Base-by-base conservation (phyloP, 257 asterid species). In the Knoxia roxburghii region DNA sequence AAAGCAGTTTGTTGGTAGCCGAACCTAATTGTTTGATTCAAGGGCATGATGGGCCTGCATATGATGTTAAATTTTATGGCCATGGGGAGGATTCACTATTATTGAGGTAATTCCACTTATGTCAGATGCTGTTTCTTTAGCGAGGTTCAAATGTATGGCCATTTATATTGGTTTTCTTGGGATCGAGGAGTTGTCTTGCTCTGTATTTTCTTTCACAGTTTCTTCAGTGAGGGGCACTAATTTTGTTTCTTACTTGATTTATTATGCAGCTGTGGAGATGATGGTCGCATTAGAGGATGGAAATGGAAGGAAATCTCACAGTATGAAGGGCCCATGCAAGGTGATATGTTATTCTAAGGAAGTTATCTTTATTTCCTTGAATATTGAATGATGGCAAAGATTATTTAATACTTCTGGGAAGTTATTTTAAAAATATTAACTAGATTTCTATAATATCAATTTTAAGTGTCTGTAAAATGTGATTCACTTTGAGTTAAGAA, bases 41-140 rank as follows among this genome's bases (percentile, higher is more conserved):
- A 80, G 99, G 95, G 72, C 97, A 93, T 71, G 87, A 88, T 66
- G 99, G 97, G 24, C 96, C 99, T 50, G 96, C 90, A 79, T 93
- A 93, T 82, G 99, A 90, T 85, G 90, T 93, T 66, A 86, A 80
- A 62, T 93, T 93, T 75, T 93, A 85, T 20, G 80, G 79, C 4
- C 35, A 67, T n/a, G 78, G 61, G 3, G 86, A 90, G n/a, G 97
- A 90, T 76, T 73, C 95, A 1, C 52, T 90, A 77, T 74, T 90
- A 67, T 65, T 90, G 76, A 93, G 99, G 97, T 90, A 79, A 52
- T 29, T 27, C n/a, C 1, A 23, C 18, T 37, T 13, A 37, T 65
- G 32, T 70, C 35, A 32, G n/a, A 24, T 12, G 46, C 20, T 68
- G 24, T 20, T 48, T 52, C 26, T 64, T 29, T 30, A 40, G 17